These are phyloP conservation scores for Fusarium continuum DNA, from an alignment of 2,329 filamentous ascomycete species.

Conservation along the genomic window DNA sequence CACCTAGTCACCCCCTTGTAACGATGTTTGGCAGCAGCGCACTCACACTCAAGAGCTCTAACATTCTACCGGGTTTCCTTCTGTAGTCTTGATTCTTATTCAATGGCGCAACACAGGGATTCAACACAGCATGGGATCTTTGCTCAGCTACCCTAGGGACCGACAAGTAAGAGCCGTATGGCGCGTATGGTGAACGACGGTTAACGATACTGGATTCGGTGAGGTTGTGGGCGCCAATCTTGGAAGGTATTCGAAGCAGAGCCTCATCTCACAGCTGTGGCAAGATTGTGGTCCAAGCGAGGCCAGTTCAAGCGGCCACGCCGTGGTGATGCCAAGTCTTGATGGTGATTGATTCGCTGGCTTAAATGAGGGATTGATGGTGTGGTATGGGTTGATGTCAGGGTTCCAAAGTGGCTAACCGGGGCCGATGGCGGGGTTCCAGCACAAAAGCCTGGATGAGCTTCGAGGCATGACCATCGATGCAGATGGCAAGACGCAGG, in stretches of 20 bases:
- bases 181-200: slow-evolving; percentile 17
- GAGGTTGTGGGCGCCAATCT: slow-evolving; percentile 8
- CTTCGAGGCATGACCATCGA: slow-evolving; percentile 36
- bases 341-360: slow-evolving; percentile 23
- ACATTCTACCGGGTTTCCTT: slow-evolving; percentile 16
- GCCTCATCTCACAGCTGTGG: slow-evolving; percentile 20
- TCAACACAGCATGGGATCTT: slow-evolving; percentile 11
- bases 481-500: slow-evolving; percentile 31
- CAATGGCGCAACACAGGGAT: background rate
- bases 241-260: slow-evolving; percentile 22
- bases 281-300: slow-evolving; percentile 8
- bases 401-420: slow-evolving; percentile 26
- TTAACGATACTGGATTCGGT: slow-evolving; percentile 13
- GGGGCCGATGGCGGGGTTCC: slow-evolving; percentile 39
- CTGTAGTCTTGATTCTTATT: slow-evolving; percentile 17
- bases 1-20: slow-evolving; percentile 14
- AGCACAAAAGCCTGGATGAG: slow-evolving; percentile 15
- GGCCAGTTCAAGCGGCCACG: slow-evolving; percentile 18
- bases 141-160: slow-evolving; percentile 14
- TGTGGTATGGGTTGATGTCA: slow-evolving; percentile 27
- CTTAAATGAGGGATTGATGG: slow-evolving; percentile 19
- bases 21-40: background rate
- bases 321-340: slow-evolving; percentile 23
- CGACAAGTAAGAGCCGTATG: slow-evolving; percentile 27
- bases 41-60: slow-evolving; percentile 17